These are phyloP conservation scores for Aspergillus ustus DNA, from an alignment of 2,329 filamentous ascomycete genomes.

Conservation along the genomic window DNA sequence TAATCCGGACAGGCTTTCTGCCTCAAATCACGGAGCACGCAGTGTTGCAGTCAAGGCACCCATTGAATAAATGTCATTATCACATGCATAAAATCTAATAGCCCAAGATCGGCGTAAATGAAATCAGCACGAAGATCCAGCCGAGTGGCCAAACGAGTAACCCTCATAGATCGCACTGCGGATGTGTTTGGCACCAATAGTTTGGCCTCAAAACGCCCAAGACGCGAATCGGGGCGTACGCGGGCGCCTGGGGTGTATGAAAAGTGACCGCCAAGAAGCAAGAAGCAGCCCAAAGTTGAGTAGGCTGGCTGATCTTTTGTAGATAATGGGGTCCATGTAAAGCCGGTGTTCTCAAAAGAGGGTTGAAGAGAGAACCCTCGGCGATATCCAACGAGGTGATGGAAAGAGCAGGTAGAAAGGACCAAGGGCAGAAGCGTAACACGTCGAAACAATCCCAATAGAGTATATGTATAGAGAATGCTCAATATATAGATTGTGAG, in stretches of 20 bases:
- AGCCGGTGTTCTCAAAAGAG: background rate
- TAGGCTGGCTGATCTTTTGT: background rate
- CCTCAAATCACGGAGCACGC: no score
- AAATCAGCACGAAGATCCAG: background rate
- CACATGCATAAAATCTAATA: background rate
- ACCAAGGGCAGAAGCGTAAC: background rate
- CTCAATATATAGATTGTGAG: background rate
- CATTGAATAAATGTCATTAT: background rate
- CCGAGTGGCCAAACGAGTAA: background rate
- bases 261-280: constrained; percentile 11
- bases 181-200: background rate
- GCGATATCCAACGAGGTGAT: background rate
- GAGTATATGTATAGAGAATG: background rate
- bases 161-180: background rate
- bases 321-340: background rate
- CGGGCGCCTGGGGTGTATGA: background rate
- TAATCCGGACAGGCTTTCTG: background rate
- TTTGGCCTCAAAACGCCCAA: no score
- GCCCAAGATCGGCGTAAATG: background rate
- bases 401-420: background rate
- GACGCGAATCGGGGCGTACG: background rate
- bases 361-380: background rate
- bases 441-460: background rate
- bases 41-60: background rate
- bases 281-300: background rate